Evolutionary conservation across 148 eudicot species (phyloP).

Genomic region (Rhododendron griersonianum): DNA sequence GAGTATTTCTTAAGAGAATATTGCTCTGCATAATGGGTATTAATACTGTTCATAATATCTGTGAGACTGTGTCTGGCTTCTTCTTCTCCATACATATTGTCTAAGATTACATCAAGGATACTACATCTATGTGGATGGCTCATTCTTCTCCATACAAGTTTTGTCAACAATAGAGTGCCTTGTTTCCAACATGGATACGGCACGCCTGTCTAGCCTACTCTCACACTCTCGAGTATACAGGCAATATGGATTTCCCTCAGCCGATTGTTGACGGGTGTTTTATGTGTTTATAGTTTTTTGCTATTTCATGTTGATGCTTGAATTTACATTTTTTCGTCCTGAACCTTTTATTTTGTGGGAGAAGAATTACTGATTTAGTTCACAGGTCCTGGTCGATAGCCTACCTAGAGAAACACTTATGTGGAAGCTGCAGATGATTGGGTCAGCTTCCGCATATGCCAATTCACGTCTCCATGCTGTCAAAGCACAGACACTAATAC

Average conservation of each 20-base stretch:
- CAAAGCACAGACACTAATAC: slow-evolving; percentile 59
- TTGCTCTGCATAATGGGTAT: background rate
- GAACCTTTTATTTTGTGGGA: slow-evolving; percentile 4
- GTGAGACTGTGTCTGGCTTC: background rate
- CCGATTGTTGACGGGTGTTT: background rate
- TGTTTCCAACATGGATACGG: background rate
- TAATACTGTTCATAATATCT: background rate
- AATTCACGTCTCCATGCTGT: slow-evolving; percentile 73
- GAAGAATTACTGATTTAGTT: slow-evolving; percentile 9
- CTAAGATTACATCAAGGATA: background rate
- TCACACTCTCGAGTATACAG: background rate
- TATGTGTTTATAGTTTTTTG: background rate
- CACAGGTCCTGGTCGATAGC: slow-evolving; percentile 53
- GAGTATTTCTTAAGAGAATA: background rate
- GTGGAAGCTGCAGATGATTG: slow-evolving; percentile 76
- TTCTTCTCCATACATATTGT: background rate
- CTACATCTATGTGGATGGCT: background rate
- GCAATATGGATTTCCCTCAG: background rate
- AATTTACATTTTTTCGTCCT: background rate
- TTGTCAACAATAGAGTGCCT: background rate
- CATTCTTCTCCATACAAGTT: background rate
- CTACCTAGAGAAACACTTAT: slow-evolving; percentile 43
- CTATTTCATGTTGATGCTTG: background rate
- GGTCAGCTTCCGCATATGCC: slow-evolving; percentile 52
- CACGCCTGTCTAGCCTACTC: background rate